Percentiles rank a stretch among this genome's conserved stretches.
These are phyloP conservation scores for Chlamydomonas urium DNA, from an alignment of 139 green algal genomes.

Conservation along the genomic window DNA sequence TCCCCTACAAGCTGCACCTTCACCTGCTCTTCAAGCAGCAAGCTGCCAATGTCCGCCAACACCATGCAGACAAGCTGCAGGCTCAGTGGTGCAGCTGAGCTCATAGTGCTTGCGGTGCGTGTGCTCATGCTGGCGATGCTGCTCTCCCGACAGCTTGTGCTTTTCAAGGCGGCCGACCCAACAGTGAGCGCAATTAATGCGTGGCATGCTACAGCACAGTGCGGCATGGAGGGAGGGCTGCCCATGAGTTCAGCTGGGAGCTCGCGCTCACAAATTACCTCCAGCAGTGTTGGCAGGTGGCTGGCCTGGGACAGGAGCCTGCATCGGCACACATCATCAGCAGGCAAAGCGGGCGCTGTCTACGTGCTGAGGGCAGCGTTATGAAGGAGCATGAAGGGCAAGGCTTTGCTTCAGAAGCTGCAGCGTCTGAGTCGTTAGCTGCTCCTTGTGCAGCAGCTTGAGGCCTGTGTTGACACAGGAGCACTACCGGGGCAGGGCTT, in stretches of 20 bases:
- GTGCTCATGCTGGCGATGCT: too few relatives aligned
- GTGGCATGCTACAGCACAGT: background rate
- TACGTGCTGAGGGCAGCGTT: background rate
- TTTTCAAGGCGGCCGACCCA: too few relatives aligned
- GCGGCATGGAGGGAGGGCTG: background rate
- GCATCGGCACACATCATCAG: background rate
- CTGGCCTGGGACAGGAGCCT: slow-evolving; percentile 15
- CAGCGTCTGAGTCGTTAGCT: background rate
- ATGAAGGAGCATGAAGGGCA: background rate
- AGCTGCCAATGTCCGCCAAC: too few relatives aligned
- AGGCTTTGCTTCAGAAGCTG: too few relatives aligned
- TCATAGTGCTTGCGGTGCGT: too few relatives aligned
- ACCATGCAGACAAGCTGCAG: too few relatives aligned
- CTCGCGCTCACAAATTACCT: slow-evolving; percentile 22
- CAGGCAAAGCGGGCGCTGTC: background rate
- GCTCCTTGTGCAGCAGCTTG: slow-evolving; percentile 12
- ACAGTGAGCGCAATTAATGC: background rate
- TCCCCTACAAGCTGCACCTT: too few relatives aligned
- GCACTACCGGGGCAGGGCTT: background rate
- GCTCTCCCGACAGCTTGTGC: background rate
- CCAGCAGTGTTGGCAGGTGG: slow-evolving; percentile 14
- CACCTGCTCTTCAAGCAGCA: too few relatives aligned
- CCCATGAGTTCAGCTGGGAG: slow-evolving; percentile 20
- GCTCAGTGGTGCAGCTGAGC: too few relatives aligned
- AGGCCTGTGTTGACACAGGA: slow-evolving; percentile 10